Base-by-base conservation (phyloP, 306 rosid species). In the Dalbergia cultrata region DNA sequence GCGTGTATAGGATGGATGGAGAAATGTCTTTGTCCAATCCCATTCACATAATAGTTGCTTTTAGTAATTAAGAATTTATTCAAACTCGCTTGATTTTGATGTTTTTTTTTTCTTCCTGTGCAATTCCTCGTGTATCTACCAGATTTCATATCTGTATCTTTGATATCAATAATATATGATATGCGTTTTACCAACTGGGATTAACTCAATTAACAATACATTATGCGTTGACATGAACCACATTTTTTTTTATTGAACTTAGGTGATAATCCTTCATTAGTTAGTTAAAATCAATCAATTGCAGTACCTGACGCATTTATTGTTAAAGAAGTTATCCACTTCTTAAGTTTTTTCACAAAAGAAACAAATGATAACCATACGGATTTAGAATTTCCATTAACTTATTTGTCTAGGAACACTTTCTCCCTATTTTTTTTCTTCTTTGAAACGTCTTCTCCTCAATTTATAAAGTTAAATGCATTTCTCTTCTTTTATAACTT, bases 21-120 rank as follows among this genome's bases (percentile, higher is more conserved):
- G 76, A 78, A 83, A 78, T 65, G 86, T 72, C 86, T 64, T 44
- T 77, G 64, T 77, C 86, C 57, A 64, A 54, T 57, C 54, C 69
- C 56, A 70, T 31, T 41, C 69, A 59, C 31, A 26, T 69, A 60
- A 60, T 26, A 59, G 19, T 49, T 4, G 21, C 67, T 76, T 68
- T 45, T 69, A n/a, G 47, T 64, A 54, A 52, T 13, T 43, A 26
- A 26, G 31, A 26, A 26, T 26, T 26, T 26, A 61, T 18, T 54
- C 50, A 54, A 54, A 47, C 73, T 35, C 54, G 18, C 78, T 69
- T 39, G 18, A 21, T n/a, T 75, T 49, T 11, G 19, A n/a, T 39
- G 11, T 7, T 67, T 68, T 62, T 52, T n/a, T 37, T 6, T 35
- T 6, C 3, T 37, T 37, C 5, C 14, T 14, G 22, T 31, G 31